Base-by-base conservation (phyloP, 1,139 yeast species). In the Candida sanyaensis region DNA sequence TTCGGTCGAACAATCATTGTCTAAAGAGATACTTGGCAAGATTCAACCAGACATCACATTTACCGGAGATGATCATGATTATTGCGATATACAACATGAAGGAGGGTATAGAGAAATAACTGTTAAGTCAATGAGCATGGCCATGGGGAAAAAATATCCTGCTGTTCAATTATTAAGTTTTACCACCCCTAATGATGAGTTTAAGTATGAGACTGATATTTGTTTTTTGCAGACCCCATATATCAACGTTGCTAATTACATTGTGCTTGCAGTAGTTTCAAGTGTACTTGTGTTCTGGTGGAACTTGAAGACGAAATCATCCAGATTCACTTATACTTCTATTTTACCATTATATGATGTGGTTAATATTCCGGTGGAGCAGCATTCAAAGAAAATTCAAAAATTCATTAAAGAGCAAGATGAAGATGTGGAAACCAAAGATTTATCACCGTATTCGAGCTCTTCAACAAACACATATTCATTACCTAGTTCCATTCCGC, bases 41-140 rank as follows among this genome's bases (percentile, higher is more conserved):
- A 62, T 91, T 1, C 70, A 77, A 44, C 99, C 99, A 0, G 70
- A 73, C 24, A 68, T 86, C 7, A 76, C 89, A 1, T 88, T 90
- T 62, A 83, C 96, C 2, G 99, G 99, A 1, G 99, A 93, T 63
- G 99, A 93, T 64, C 99, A 95, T 68, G 99, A 95, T 56, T 78
- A 77, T 58, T 81, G 86, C 58, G 83, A 78, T 52, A 62, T 77
- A 5, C 47, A 51, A 2, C 84, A 79, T 56, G 56, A 60, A 11
- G 48, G 52, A 4, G 50, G 52, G 4, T 51, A 57, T 1, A 59
- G 77, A 30, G 84, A 79, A 55, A 65, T 80, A 48, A 79, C 83
- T 28, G 82, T 80, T 31, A 80, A 80, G 56, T 77, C 84, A 24
- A 74, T 80, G 8, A 76, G 82, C 41, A 77, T 81, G 83, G 84